Evolutionary conservation across 2,329 filamentous ascomycete genomes (phyloP).

Genomic region (Claviceps pusilla): DNA sequence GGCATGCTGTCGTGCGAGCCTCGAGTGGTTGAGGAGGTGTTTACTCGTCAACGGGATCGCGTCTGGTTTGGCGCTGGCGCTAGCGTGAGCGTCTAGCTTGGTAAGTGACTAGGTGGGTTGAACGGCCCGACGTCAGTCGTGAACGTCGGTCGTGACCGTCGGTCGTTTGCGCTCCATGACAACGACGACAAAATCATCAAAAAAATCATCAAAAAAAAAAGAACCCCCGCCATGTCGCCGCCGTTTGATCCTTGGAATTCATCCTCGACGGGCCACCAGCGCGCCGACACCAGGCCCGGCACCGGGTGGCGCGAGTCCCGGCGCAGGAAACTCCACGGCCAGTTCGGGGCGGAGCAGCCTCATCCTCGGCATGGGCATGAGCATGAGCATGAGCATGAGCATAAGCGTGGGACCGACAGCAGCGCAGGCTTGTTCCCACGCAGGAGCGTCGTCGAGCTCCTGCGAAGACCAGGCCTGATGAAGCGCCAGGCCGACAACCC

Average conservation of each 20-base stretch:
- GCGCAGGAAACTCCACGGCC: conserved; percentile 51
- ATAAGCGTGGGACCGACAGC: too few relatives aligned
- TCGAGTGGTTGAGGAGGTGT: too few relatives aligned
- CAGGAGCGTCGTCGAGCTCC: conserved; percentile 38
- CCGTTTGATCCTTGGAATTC: conserved; percentile 56
- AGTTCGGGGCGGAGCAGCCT: conserved; percentile 44
- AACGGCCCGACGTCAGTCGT: too few relatives aligned
- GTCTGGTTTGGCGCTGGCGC: too few relatives aligned
- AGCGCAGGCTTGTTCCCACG: conserved; percentile 5
- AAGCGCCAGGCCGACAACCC: conserved; percentile 1
- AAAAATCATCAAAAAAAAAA: neutral
- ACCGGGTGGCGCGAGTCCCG: conserved; percentile 58
- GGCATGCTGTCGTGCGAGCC: too few relatives aligned
- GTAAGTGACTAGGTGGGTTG: too few relatives aligned
- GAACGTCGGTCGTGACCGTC: too few relatives aligned
- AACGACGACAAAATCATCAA: neutral
- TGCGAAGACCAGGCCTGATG: conserved; percentile 25
- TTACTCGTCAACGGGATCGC: too few relatives aligned
- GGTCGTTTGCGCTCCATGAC: too few relatives aligned
- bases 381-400: too few relatives aligned
- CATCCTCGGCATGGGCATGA: neutral
- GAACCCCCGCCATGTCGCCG: conserved; percentile 1
- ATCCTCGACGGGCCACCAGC: conserved; percentile 63
- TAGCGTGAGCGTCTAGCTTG: too few relatives aligned
- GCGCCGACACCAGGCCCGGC: conserved; percentile 50